Evolutionary conservation across 1,284 basidiomycete species (phyloP).

Genomic region (Wolfiporia cocos): DNA sequence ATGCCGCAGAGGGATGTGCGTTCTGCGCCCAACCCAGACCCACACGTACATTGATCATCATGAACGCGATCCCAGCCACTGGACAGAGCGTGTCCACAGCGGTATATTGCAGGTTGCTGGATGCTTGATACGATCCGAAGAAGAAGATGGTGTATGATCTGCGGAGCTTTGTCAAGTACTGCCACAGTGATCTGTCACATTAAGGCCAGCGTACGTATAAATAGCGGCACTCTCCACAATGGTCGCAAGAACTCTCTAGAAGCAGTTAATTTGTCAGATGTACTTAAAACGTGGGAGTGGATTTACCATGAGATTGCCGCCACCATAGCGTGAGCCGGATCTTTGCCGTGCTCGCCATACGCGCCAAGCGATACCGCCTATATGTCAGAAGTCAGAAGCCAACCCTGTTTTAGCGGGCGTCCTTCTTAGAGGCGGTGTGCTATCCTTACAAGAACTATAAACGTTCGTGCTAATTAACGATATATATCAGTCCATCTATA

Average conservation of each 20-base stretch:
- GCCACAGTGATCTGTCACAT: neutral
- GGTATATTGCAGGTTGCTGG: slow-evolving; percentile 1
- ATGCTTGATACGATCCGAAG: slow-evolving; percentile 2
- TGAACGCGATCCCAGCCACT: slow-evolving; percentile 6
- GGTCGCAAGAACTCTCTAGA: slow-evolving; percentile 2
- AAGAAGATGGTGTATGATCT: slow-evolving; percentile 1
- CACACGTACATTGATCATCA: slow-evolving; percentile 9
- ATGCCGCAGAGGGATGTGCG: neutral
- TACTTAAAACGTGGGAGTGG: neutral
- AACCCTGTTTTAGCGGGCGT: neutral
- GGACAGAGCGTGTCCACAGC: slow-evolving; percentile 3
- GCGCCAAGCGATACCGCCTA: slow-evolving; percentile 1
- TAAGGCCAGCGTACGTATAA: slow-evolving; percentile 1
- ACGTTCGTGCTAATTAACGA: slow-evolving; percentile 1
- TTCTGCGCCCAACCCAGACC: slow-evolving; percentile 3
- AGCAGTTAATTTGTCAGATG: neutral
- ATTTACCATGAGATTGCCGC: neutral
- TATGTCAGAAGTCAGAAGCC: neutral
- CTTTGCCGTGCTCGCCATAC: neutral
- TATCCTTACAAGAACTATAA: slow-evolving; percentile 3
- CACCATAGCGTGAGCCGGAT: neutral
- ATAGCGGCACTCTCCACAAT: slow-evolving; percentile 3
- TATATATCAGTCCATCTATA: neutral
- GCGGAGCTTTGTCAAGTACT: neutral
- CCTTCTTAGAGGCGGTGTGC: neutral